Conservation (phyloP, 163 green algal species). For the Coccomyxa subellipsoidea region DNA sequence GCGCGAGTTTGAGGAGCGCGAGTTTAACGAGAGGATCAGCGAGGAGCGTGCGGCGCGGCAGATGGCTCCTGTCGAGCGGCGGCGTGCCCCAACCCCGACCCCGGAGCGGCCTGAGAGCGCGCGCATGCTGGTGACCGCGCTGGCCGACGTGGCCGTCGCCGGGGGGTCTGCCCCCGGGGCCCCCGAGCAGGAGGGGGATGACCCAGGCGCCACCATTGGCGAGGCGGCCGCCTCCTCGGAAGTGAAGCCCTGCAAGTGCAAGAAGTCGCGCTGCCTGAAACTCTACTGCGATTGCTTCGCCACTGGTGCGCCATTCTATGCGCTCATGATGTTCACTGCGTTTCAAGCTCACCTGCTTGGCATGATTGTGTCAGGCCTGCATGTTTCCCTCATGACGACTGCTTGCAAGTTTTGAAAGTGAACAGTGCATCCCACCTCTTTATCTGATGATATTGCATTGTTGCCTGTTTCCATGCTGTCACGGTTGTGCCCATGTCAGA, state of each 20-base stretch:
- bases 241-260: slow-evolving; percentile 52
- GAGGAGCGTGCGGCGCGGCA: background rate
- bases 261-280: slow-evolving; percentile 65
- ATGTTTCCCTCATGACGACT: no score
- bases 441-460: no score
- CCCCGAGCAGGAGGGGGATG: background rate
- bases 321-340: no score
- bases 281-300: slow-evolving; percentile 80
- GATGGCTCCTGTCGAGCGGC: no score
- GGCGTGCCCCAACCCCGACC: background rate
- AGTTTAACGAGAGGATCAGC: background rate
- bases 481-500: no score
- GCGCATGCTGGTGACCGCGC: background rate
- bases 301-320: slow-evolving; percentile 36
- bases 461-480: no score
- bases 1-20: background rate
- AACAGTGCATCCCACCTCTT: no score
- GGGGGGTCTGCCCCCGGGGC: background rate
- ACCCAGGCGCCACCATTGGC: background rate
- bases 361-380: no score
- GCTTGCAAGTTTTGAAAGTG: no score
- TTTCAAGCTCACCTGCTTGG: background rate
- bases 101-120: background rate
- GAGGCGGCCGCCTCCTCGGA: background rate
- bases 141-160: background rate